Base-by-base conservation (phyloP, 1,139 yeast genomes). In the Hyphopichia burtonii region DNA sequence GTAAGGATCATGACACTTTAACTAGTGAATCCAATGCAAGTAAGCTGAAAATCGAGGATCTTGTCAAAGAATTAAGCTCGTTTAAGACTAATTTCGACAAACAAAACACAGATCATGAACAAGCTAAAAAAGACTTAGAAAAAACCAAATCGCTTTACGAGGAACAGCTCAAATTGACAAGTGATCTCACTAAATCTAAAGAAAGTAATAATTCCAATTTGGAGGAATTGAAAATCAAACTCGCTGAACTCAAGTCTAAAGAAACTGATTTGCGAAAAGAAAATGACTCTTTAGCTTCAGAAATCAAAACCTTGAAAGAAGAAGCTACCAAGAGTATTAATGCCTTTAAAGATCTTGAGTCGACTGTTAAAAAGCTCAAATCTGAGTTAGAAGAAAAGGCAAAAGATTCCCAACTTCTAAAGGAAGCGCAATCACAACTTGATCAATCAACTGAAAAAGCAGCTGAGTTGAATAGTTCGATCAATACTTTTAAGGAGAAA, bases 131-230 rank as follows among this genome's bases (percentile, higher is more conserved):
- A 18, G 32, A 35, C 8, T 35, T 35, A 22, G 11, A 48, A 1
- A 55, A 61, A 6, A 41, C 71, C n/a, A 61, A 62, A 19, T 39
- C 46, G 14, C 30, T 41, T 18, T 23, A 42, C 10, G 35, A 34
- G 9, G 34, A 34, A 4, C 33, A 34, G 15, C 17, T 36, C 16
- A 30, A 30, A 14, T 8, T 10, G 18, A 18, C 18, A 14, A 14
- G 4, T 11, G 14, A 27, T 6, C 30, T 27, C 10, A 20, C 23
- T 5, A 5, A 20, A 20, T 6, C 23, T 8, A 5, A 20, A 20
- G 8, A 20, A 8, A 20, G 8, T 20, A 20, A 20, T 8, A 8
- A 20, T n/a, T n/a, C n/a, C n/a, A n/a, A n/a, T n/a, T n/a, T n/a
- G 8, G 23, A 19, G 39, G 17, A 37, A 7, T 18, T 37, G 20